These are phyloP conservation scores for Hamamelis virginiana DNA, from an alignment of 164 flowering plant genomes.

Conservation along the genomic window DNA sequence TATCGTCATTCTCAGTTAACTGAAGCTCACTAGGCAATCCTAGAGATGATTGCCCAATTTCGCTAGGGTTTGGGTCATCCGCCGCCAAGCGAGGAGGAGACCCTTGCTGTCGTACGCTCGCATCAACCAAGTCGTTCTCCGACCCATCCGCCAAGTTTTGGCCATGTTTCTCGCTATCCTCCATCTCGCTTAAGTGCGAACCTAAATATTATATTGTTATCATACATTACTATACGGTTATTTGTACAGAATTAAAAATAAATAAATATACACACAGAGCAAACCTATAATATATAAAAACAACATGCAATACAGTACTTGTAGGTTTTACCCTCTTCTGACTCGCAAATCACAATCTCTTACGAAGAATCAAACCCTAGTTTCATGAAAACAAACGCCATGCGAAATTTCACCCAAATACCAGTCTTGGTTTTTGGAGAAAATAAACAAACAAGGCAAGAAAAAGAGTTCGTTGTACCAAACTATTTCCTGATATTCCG, in stretches of 20 bases:
- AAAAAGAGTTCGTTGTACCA: neutral
- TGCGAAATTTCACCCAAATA: neutral
- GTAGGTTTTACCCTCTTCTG: neutral
- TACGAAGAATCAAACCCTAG: slow-evolving; percentile 6
- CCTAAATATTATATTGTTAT: neutral
- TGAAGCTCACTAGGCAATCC: slow-evolving; percentile 14
- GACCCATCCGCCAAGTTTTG: neutral
- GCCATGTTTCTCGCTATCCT: slow-evolving; percentile 23
- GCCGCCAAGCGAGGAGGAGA: neutral
- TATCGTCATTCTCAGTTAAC: slow-evolving; percentile 10
- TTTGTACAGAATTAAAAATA: neutral
- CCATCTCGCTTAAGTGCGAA: slow-evolving; percentile 20
- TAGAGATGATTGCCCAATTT: slow-evolving; percentile 8
- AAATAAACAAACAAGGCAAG: neutral
- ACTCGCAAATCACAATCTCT: neutral
- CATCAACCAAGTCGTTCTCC: slow-evolving; percentile 9
- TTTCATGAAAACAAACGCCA: neutral
- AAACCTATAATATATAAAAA: neutral
- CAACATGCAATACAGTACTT: neutral
- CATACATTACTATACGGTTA: neutral
- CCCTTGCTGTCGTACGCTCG: slow-evolving; percentile 13
- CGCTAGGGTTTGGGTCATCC: slow-evolving; percentile 4
- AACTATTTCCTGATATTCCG: neutral
- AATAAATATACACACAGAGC: neutral
- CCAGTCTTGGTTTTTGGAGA: neutral